These are phyloP conservation scores for Alnus rubra DNA, from an alignment of 306 rosid species.

Conservation along the genomic window DNA sequence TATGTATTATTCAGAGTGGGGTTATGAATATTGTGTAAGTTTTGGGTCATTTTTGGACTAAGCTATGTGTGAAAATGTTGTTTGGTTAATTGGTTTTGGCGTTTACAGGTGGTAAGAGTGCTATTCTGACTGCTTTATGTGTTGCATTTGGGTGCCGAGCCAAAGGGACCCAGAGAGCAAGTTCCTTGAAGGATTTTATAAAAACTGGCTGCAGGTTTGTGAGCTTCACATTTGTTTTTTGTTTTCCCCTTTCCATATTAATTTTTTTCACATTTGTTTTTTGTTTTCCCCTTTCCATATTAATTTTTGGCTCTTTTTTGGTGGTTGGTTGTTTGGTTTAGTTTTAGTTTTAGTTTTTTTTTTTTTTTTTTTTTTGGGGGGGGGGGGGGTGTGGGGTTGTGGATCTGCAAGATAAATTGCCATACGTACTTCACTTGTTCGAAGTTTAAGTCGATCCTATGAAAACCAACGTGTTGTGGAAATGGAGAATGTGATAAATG, in stretches of 20 bases:
- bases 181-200: constrained; percentile 76
- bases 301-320: not conserved
- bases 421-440: not conserved
- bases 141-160: constrained; percentile 96
- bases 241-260: not conserved
- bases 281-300: not conserved
- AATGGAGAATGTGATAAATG: not conserved
- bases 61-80: not conserved
- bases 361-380: not conserved
- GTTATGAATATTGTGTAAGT: constrained; percentile 5
- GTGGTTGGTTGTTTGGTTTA: too few relatives aligned
- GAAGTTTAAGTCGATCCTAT: not conserved
- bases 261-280: not conserved
- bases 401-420: not conserved
- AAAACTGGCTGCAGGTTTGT: constrained; percentile 81
- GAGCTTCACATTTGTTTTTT: not conserved
- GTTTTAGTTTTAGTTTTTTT: too few relatives aligned
- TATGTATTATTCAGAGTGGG: not conserved
- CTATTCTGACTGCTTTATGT: constrained; percentile 78
- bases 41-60: not conserved
- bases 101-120: constrained; percentile 89
- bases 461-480: not conserved
- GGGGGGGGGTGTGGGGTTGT: not conserved
- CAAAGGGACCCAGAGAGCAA: constrained; percentile 81
- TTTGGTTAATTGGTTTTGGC: constrained; percentile 17